Evolutionary conservation across 208 protist species (phyloP).

Genomic region (Novymonas esmeraldas): DNA sequence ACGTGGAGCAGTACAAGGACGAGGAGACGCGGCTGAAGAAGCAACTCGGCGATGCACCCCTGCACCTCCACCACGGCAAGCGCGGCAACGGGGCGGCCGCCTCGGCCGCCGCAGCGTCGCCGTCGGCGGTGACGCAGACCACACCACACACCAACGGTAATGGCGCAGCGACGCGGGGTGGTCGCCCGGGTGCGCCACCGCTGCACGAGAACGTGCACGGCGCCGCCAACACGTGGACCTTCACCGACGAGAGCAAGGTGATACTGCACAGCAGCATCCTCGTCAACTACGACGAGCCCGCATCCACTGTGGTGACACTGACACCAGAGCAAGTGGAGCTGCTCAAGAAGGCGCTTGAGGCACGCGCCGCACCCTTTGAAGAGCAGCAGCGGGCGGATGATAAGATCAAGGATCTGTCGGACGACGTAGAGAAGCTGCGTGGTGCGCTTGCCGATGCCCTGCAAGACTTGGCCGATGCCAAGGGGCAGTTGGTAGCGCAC

Average conservation of each 20-base stretch:
- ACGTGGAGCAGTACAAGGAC: conserved; percentile 20
- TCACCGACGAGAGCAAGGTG: conserved; percentile 13
- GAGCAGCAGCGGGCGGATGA: conserved; percentile 32
- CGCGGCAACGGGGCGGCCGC: neutral
- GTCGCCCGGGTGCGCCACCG: conserved; percentile 21
- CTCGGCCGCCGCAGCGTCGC: too few species aligned
- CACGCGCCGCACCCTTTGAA: conserved; percentile 24
- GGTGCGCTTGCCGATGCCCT: conserved; percentile 29
- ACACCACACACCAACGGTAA: neutral
- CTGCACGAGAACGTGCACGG: conserved; percentile 24
- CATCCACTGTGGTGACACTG: conserved; percentile 36
- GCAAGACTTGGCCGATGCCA: conserved; percentile 30
- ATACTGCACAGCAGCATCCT: conserved; percentile 31
- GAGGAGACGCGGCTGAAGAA: conserved; percentile 16
- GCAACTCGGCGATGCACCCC: conserved; percentile 11
- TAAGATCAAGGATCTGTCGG: conserved; percentile 26
- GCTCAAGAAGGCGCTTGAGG: conserved; percentile 30
- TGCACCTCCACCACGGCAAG: conserved; percentile 14
- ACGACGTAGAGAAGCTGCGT: conserved; percentile 34
- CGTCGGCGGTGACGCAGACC: neutral
- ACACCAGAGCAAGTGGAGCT: conserved; percentile 38
- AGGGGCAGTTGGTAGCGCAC: conserved; percentile 24
- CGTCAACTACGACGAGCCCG: conserved; percentile 42
- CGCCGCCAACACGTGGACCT: conserved; percentile 15
- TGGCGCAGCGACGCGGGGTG: neutral